These are phyloP conservation scores for Endocalyx cinctus DNA, from an alignment of 2,329 filamentous ascomycete species.

Conservation along the genomic window DNA sequence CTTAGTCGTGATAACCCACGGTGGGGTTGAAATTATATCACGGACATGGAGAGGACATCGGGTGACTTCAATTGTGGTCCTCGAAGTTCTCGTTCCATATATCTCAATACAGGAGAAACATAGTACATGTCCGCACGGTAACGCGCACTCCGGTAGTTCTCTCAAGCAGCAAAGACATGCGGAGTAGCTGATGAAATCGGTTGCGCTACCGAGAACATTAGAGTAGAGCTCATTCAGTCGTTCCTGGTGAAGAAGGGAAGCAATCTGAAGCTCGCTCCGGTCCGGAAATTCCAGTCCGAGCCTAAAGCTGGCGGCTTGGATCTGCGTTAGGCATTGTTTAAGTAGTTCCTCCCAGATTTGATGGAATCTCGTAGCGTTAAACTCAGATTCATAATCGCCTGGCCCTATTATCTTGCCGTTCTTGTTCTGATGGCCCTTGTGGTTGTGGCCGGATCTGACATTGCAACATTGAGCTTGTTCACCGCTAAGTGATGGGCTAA, in stretches of 20 bases:
- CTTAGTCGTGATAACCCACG: conserved; percentile 25
- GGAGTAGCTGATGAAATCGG: conserved; percentile 25
- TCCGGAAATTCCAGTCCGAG: conserved; percentile 24
- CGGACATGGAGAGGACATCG: conserved; percentile 26
- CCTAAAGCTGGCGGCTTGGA: conserved; percentile 23
- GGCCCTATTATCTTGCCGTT: conserved; percentile 29
- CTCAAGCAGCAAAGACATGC: conserved; percentile 28
- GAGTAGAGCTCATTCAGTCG: conserved; percentile 27
- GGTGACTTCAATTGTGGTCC: conserved; percentile 27
- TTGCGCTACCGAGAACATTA: conserved; percentile 21
- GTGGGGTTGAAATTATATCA: conserved; percentile 23
- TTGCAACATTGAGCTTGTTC: conserved; percentile 27
- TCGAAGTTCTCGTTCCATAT: conserved; percentile 25
- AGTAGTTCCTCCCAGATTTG: conserved; percentile 25
- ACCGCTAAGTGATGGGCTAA: conserved; percentile 15
- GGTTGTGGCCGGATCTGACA: conserved; percentile 27
- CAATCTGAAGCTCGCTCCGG: conserved; percentile 24
- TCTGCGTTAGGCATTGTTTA: conserved; percentile 20
- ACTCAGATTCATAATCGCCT: conserved; percentile 25
- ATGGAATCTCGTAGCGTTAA: conserved; percentile 19
- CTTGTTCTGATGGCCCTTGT: conserved; percentile 28
- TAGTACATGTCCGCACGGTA: conserved; percentile 28
- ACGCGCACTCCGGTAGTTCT: conserved; percentile 26
- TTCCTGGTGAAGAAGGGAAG: conserved; percentile 24
- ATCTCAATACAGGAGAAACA: conserved; percentile 25